Evolutionary conservation across 2,329 filamentous ascomycete species (phyloP), one percentile per base, ranked within the genome.

Genomic region (Xylariaceae sp.): DNA sequence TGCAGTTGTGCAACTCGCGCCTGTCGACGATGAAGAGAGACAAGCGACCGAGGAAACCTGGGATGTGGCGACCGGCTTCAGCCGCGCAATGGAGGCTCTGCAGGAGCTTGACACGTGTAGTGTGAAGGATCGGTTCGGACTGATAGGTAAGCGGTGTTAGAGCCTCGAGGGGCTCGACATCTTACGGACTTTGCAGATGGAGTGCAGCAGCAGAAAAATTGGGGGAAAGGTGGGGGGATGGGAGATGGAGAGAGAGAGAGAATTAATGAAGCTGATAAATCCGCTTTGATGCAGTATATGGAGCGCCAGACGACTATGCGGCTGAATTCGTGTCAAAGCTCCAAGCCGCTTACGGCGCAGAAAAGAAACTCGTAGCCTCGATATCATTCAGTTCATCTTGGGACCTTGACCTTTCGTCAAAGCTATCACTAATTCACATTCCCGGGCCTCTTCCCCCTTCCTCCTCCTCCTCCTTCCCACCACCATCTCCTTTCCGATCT

Each of bases 1-100:
- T 48, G 65, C 73, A 0, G 78, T 85, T 3, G 76, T 66, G 0
- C 71, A 82, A 54, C 54, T 84, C 1, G 53, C 61, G 2, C 51
- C 63, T 2, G 49, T 47, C n/a, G 33, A 47, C 18, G 28, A 47
- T 5, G 7, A 48, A 15, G 34, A 44, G 13, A 21, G 11, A 15
- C 16, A 7, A 24, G 6, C 21, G 21, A 6, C 6, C 21, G 21
- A 14, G 3, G 33, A 47, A 34, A 39, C 12, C 36, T 46, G 12
- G 33, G 35, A 42, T n/a, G 44, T 51, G 30, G 26, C 3, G 15
- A 38, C 14, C 3, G 29, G 35, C n/a, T 16, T 39, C 16, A 23
- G 8, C 6, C 28, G 43, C 26, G 41, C 34, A 39, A 49, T 38
- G 35, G 39, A 36, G 37, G 51, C 41, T 19, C 27, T 62, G 23